Base-by-base conservation (phyloP, 495 filamentous ascomycete species). In the Terfezia claveryi region DNA sequence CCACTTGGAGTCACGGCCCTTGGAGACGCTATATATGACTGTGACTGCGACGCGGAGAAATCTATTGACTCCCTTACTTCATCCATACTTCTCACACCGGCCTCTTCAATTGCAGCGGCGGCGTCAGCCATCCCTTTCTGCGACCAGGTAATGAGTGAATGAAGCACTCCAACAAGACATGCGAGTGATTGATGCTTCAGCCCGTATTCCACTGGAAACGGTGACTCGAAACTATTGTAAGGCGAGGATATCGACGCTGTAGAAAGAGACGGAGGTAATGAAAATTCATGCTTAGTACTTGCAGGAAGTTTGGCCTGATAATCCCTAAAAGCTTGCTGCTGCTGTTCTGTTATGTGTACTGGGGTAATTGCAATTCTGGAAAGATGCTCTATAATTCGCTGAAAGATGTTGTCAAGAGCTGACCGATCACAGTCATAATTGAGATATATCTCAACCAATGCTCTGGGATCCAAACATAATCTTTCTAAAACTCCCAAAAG, bases 391-490 rank as follows among this genome's bases (percentile, higher is more conserved):
- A 96, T 87, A 41, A 93, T 74, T 54, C 80, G 72, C 66, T 99
- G 89, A 68, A 93, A 95, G 63, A 96, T 94, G 62, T 99, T 96
- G 67, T 99, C 92, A 59, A 95, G 73, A 2, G 83, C 82, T 23
- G 85, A 83, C 37, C 87, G 74, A 62, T 96, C 92, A 68, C 92
- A 99, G 63, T 99, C 92, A 61, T 99, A 99, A 66, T 99, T 99
- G 54, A 99, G 76, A 67, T 96, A 99, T 14, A 91, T 81, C 69
- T 99, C 92, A 5, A 99, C 92, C 57, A 99, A 66, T 0, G 85
- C 88, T 38, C 85, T 73, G 5, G 88, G 85, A 64, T 99, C 89
- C 12, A 77, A 80, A 51, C 81, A 85, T 36, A 96, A 70, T 56
- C 89, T 73, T 57, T 85, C 84, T 41, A 99, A 71, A 37, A 96